Evolutionary conservation across 75 land plant species (phyloP), one percentile per base, ranked within the genome.

Genomic region (Azolla pinnata): DNA sequence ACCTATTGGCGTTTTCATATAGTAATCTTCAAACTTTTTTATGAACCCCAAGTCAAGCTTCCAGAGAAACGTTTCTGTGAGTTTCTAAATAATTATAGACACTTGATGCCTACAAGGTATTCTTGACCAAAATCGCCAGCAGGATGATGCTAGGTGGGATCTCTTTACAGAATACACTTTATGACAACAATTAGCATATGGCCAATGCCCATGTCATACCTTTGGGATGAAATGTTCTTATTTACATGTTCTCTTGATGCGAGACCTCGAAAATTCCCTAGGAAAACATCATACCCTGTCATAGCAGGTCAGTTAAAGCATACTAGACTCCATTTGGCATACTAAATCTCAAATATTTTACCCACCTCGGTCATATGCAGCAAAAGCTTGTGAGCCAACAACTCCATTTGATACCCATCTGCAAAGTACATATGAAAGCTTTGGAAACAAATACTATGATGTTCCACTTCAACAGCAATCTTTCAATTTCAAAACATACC

Each of bases 351-450:
- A 33, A 1, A 19, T 54, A 29, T 54, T 14, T 29, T 24, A n/a
- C 5, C n/a, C 49, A 93, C 98, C 99, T 81, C 90, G 92, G 75
- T 95, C 99, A 81, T 55, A 90, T n/a, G 99, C 99, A 27, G 99
- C 99, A 78, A 90, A 95, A 44, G 99, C 99, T 54, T 95, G 99
- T 53, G 99, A 95, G 54, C 99, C 99, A 62, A 95, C 97, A 51
- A 90, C 88, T 30, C 99, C 99, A 84, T 86, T 95, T 50, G 99
- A 95, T 33, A 95, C 97, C 99, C 99, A 95, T 2, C 99, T 95
- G 74, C 29, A 70, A 49, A 26, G 2, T 16, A 28, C 33, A n/a
- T 19, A 47, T 51, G 53, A 51, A 8, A 7, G 17, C 8, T 51
- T 51, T 23, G 7, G 17, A 51, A 18, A 23, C 53, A 51, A 51